Percentiles rank a stretch among this genome's conserved stretches.
Conservation (phyloP, 2,329 filamentous ascomycete species). For the Trichoderma cornu-damae region DNA sequence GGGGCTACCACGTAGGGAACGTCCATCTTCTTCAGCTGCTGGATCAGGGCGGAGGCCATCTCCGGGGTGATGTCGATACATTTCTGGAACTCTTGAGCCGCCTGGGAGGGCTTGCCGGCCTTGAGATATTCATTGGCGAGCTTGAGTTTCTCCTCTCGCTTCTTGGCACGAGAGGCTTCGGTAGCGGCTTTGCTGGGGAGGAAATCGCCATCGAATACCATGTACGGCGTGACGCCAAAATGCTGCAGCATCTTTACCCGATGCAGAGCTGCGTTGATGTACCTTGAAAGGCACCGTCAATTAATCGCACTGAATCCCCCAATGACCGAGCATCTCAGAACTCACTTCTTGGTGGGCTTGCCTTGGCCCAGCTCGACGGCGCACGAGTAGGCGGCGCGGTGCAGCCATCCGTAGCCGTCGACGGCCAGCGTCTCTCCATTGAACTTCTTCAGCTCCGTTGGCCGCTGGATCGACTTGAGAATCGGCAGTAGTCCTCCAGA, state of each 20-base stretch:
- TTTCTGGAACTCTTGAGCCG: constrained; percentile 85
- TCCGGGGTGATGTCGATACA: constrained; percentile 92
- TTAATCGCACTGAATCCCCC: background rate
- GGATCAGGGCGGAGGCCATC: constrained; percentile 89
- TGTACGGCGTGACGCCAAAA: constrained; percentile 88
- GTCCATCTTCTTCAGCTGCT: constrained; percentile 75
- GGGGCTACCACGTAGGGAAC: constrained; percentile 90
- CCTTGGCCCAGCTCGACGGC: constrained; percentile 84
- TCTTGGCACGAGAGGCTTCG: constrained; percentile 69
- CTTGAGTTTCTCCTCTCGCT: constrained; percentile 70
- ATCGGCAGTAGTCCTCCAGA: constrained; percentile 73
- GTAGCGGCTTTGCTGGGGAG: constrained; percentile 89
- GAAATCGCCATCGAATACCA: constrained; percentile 94
- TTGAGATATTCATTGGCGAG: constrained; percentile 73
- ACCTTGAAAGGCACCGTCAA: constrained; percentile 45
- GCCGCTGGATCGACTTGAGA: constrained; percentile 93
- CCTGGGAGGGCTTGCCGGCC: constrained; percentile 74
- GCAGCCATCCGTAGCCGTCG: constrained; percentile 97
- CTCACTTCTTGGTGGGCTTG: constrained; percentile 81
- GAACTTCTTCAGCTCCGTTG: constrained; percentile 80
- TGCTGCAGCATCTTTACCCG: constrained; percentile 91
- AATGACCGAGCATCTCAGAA: constrained; percentile 16
- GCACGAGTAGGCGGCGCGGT: constrained; percentile 85
- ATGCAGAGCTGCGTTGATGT: constrained; percentile 83
- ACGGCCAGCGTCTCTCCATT: constrained; percentile 85